These are phyloP conservation scores for Begonia masoniana DNA, from an alignment of 306 rosid genomes.

Conservation along the genomic window DNA sequence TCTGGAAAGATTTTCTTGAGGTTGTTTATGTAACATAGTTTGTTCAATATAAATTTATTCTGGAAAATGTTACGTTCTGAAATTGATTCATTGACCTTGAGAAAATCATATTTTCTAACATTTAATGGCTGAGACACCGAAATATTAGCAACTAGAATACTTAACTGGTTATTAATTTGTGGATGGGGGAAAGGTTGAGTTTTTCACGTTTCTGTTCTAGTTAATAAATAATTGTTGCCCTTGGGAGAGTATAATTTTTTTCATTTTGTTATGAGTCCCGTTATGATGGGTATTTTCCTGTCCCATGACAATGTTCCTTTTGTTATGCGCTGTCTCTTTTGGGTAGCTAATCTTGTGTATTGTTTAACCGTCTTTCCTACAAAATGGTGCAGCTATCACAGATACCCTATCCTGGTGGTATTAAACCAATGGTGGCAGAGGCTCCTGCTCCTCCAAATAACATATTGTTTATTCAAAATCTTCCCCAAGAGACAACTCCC, in stretches of 20 bases:
- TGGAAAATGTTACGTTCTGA: background rate
- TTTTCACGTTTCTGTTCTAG: too few relatives aligned
- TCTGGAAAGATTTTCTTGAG: background rate
- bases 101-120: background rate
- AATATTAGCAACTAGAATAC: background rate
- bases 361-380: background rate
- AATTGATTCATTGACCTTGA: background rate
- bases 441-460: slow-evolving; percentile 81
- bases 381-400: slow-evolving; percentile 40
- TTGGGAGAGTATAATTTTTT: background rate
- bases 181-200: too few relatives aligned
- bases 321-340: too few relatives aligned
- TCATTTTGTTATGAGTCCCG: background rate
- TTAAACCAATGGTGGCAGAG: slow-evolving; percentile 68
- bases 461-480: slow-evolving; percentile 87
- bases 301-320: background rate
- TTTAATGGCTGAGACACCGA: background rate
- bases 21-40: background rate
- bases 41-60: background rate
- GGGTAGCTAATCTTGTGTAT: background rate
- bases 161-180: too few relatives aligned
- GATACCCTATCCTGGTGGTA: slow-evolving; percentile 81
- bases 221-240: background rate
- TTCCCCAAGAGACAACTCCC: slow-evolving; percentile 79
- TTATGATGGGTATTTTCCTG: background rate